Percentiles rank a stretch among this genome's conserved stretches.
phyloP scores from a whole-genome alignment of 257 asterid genomes.

The Nicotiana noctiflora region DNA sequence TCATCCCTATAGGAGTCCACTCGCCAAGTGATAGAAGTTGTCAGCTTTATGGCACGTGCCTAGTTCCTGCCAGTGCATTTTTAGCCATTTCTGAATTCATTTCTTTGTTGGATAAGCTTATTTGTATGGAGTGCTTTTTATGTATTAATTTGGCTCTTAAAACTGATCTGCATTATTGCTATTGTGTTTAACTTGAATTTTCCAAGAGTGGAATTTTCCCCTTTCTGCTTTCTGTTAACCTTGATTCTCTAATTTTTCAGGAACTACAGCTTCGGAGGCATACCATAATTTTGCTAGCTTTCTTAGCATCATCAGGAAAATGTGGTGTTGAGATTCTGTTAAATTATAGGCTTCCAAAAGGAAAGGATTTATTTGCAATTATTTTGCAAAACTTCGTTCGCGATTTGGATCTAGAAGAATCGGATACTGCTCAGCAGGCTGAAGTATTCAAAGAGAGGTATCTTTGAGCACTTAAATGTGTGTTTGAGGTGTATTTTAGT shows the following conservation, averaged over 20 bases:
- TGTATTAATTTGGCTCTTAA: background rate
- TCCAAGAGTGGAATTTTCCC: background rate
- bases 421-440: constrained; percentile 38
- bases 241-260: constrained; percentile 36
- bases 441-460: constrained; percentile 62
- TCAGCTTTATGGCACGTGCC: background rate
- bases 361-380: constrained; percentile 46
- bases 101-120: background rate
- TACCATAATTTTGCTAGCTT: constrained; percentile 67
- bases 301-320: constrained; percentile 72
- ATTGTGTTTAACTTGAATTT: background rate
- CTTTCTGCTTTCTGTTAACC: background rate
- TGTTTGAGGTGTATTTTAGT: background rate
- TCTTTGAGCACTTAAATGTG: constrained; percentile 4
- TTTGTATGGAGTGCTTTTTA: background rate
- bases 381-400: constrained; percentile 57
- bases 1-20: background rate
- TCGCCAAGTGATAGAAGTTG: background rate
- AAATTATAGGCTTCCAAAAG: constrained; percentile 40
- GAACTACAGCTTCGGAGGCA: constrained; percentile 83
- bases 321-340: constrained; percentile 60
- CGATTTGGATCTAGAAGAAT: constrained; percentile 59
- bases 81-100: background rate
- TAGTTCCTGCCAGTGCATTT: background rate
- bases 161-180: background rate